Conservation (phyloP, 129 eudicot genomes). For the Apium graveolens region DNA sequence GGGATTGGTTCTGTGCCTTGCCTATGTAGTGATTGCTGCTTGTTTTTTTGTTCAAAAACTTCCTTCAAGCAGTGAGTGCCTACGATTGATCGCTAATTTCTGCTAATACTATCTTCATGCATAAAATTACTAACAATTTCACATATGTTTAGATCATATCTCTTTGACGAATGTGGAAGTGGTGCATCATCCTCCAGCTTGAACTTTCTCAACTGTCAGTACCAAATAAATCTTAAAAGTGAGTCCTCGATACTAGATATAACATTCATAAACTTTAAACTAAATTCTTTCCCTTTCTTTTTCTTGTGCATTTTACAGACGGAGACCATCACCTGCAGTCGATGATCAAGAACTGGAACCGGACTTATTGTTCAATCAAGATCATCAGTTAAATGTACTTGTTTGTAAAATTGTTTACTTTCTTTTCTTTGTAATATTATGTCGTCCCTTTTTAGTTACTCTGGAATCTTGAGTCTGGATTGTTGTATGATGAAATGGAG, state of each 20-base stretch:
- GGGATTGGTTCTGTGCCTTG: slow-evolving; percentile 41
- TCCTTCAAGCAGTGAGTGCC: slow-evolving; percentile 10
- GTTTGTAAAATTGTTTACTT: neutral
- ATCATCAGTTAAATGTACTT: neutral
- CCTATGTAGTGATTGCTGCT: slow-evolving; percentile 35
- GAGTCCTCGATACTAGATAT: neutral
- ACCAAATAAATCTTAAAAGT: neutral
- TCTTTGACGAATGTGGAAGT: neutral
- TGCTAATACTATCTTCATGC: neutral
- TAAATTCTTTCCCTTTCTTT: neutral
- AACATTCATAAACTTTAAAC: neutral
- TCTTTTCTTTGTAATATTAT: neutral
- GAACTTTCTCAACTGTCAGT: neutral
- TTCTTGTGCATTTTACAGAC: neutral
- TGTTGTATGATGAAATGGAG: neutral
- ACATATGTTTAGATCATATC: neutral
- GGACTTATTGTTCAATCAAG: neutral
- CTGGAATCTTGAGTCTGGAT: neutral
- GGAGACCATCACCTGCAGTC: neutral
- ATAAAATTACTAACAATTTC: neutral
- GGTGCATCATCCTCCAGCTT: neutral
- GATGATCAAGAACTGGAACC: neutral
- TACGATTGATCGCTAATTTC: neutral
- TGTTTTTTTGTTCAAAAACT: slow-evolving; percentile 36
- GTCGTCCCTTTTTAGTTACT: neutral